A percentile compares a stretch with the other conserved stretches of the same genome.
phyloP scores from a whole-genome alignment of 176 grass and related monocot species.

The Hsuehochloa calcarea region DNA sequence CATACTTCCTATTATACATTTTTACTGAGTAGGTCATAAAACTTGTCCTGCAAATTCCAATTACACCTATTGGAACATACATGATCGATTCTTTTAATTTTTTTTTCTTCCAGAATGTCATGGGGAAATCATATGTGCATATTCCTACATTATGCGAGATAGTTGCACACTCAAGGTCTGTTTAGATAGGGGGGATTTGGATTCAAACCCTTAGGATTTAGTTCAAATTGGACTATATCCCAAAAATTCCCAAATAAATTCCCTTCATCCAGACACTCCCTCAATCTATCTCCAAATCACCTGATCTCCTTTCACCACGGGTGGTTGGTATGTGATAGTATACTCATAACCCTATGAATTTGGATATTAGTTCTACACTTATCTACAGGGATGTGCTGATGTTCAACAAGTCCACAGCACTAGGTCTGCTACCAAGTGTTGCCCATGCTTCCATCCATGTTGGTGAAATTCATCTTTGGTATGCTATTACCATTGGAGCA shows the following conservation, averaged over 20 bases:
- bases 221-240: not conserved
- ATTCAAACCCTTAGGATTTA: not conserved
- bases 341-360: not conserved
- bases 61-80: not conserved
- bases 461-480: not conserved
- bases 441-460: not conserved
- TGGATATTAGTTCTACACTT: not conserved
- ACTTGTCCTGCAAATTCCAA: not conserved
- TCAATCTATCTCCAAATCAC: not conserved
- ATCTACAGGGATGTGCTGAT: not conserved
- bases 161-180: not conserved
- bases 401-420: not conserved
- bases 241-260: not conserved
- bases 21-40: not conserved
- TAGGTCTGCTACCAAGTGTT: not conserved
- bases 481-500: not conserved
- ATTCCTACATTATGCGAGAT: not conserved
- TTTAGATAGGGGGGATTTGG: not conserved
- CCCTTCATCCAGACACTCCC: not conserved
- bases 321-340: not conserved
- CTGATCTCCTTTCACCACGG: not conserved
- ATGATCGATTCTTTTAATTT: not conserved
- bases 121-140: constrained; percentile 13
- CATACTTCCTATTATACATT: not conserved
- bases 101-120: not conserved